Conservation (phyloP, 345 rosid genomes). For the Noccaea bulbosa region DNA sequence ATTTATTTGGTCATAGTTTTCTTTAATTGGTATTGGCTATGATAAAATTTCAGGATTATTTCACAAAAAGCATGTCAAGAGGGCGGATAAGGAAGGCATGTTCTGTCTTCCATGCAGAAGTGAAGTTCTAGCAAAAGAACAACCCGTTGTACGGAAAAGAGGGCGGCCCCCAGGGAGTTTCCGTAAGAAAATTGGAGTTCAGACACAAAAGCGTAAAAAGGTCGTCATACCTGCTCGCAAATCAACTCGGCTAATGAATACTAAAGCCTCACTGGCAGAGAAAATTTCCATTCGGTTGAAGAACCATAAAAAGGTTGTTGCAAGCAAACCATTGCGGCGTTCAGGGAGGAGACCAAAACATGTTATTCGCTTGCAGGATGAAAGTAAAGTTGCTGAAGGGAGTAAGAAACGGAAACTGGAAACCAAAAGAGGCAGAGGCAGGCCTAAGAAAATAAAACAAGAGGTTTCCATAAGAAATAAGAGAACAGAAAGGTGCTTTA, state of each 20-base stretch:
- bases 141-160: conserved; percentile 43
- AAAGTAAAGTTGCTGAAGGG: conserved; percentile 47
- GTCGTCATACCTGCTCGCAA: conserved; percentile 39
- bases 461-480: conserved; percentile 52
- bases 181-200: conserved; percentile 48
- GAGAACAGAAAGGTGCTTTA: conserved; percentile 60
- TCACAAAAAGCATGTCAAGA: conserved; percentile 80
- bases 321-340: conserved; percentile 73
- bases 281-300: conserved; percentile 44
- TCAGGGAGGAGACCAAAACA: conserved; percentile 70
- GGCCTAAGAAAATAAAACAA: conserved; percentile 48
- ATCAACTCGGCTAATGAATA: conserved; percentile 42
- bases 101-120: conserved; percentile 67
- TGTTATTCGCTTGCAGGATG: conserved; percentile 46
- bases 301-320: conserved; percentile 58
- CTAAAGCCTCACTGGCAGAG: conserved; percentile 46
- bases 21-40: background rate
- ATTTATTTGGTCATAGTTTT: background rate
- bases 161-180: conserved; percentile 46
- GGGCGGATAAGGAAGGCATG: conserved; percentile 55
- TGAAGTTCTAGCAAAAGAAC: conserved; percentile 49
- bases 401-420: conserved; percentile 58
- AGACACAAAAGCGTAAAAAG: conserved; percentile 49
- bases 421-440: conserved; percentile 49
- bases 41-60: conserved; percentile 65